These are phyloP conservation scores for Nannizziopsis arthrosporioides DNA, from an alignment of 2,329 filamentous ascomycete genomes.

Conservation along the genomic window DNA sequence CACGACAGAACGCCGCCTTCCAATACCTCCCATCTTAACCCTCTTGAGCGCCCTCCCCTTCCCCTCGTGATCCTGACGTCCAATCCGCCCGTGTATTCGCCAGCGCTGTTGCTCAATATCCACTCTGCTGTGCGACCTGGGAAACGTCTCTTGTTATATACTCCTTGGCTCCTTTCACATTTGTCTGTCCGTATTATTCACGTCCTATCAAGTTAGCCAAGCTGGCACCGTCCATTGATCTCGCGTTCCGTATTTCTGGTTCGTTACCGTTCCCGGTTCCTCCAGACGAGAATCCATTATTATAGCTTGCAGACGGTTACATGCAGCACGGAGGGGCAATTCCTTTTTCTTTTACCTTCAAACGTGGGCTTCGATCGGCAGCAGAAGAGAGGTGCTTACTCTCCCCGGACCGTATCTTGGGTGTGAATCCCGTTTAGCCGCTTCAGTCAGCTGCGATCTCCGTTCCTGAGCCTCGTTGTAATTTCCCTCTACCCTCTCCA, in stretches of 20 bases:
- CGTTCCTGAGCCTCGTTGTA: conserved; percentile 2
- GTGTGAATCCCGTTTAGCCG: conserved; percentile 9
- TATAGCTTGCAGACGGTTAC: conserved; percentile 11
- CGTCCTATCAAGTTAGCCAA: neutral
- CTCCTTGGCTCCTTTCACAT: neutral
- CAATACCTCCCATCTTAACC: conserved; percentile 3
- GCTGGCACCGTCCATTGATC: conserved; percentile 3
- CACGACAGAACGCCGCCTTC: conserved; percentile 10
- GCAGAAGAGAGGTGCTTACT: conserved; percentile 8
- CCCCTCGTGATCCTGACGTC: conserved; percentile 8
- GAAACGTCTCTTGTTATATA: neutral
- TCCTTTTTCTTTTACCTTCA: conserved; percentile 4
- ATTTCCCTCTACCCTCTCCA: neutral
- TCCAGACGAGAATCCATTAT: neutral
- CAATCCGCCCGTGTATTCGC: conserved; percentile 6
- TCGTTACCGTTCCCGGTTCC: conserved; percentile 1
- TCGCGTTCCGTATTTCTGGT: conserved; percentile 3
- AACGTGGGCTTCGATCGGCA: conserved; percentile 17
- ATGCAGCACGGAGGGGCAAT: conserved; percentile 6
- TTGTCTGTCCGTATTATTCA: neutral
- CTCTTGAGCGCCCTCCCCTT: neutral
- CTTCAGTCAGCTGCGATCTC: conserved; percentile 3
- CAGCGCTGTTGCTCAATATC: conserved; percentile 1
- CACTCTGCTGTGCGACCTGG: conserved; percentile 4
- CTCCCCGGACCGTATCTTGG: conserved; percentile 3